A percentile compares a stretch with the other conserved stretches of the same genome.
Evolutionary conservation across 768 basidiomycete genomes (phyloP).

Genomic region (Hirschioporus abietinus): DNA sequence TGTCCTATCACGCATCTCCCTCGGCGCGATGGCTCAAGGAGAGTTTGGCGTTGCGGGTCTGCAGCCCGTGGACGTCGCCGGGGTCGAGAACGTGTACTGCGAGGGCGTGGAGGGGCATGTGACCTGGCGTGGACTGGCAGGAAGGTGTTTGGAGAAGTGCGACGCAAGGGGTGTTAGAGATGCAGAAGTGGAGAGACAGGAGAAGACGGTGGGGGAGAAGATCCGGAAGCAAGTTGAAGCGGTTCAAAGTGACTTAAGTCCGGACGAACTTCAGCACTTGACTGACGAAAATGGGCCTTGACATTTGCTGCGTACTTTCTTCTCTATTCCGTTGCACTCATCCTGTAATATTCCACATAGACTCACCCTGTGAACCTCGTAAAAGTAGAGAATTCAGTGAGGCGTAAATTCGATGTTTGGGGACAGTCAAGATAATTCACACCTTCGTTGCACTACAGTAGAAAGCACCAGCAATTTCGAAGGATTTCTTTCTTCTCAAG

Average conservation of each 20-base stretch:
- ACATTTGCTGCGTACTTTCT: not conserved
- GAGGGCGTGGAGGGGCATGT: conserved; percentile 44
- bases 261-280: not conserved
- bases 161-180: conserved; percentile 34
- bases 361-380: not conserved
- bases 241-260: not conserved
- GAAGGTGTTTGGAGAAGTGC: conserved; percentile 36
- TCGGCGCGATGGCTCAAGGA: conserved; percentile 15
- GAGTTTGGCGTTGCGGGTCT: conserved; percentile 51
- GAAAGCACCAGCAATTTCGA: not conserved
- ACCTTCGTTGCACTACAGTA: not conserved
- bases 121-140: conserved; percentile 45
- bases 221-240: conserved; percentile 16
- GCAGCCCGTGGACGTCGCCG: conserved; percentile 40
- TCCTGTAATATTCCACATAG: not conserved
- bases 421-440: too few relatives aligned
- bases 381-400: too few relatives aligned
- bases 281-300: not conserved
- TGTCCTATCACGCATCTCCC: conserved; percentile 42
- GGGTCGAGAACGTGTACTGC: conserved; percentile 48
- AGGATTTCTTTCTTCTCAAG: not conserved
- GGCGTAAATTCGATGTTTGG: too few relatives aligned
- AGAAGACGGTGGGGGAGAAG: conserved; percentile 22
- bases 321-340: not conserved
- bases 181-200: conserved; percentile 32